Base-by-base conservation (phyloP, 1,284 basidiomycete genomes). In the Sutorius eximius region DNA sequence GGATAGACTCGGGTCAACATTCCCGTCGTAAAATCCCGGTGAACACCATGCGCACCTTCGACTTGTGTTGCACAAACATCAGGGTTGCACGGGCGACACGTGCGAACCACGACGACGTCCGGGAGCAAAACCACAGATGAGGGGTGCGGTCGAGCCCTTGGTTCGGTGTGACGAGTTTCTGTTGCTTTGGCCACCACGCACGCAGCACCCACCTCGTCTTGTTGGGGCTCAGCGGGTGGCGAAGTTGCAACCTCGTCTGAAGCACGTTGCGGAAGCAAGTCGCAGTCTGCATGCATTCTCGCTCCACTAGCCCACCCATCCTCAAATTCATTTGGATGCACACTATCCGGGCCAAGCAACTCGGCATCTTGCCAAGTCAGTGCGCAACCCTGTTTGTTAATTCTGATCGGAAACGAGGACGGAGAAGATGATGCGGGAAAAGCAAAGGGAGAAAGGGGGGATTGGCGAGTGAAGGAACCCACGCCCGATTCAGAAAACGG, bases 11-110 rank as follows among this genome's bases (percentile, higher is more conserved):
- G n/a, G 12, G 33, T 71, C 27, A 70, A 49, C 18, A 46, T 27
- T 20, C 38, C 22, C 37, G 7, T 33, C 20, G 29, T 20, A 37
- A 45, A 29, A 49, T 20, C 7, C 18, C 18, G 13, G 2, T n/a
- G 10, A 44, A 27, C 40, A n/a, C 24, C 40, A 40, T 51, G 67
- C 79, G 42, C 56, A 85, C 87, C 86, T 79, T 87, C 86, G 46
- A 86, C 69, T 62, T 84, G 80, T 3, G 82, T 86, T 42, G 84
- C 85, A 62, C 73, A 79, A 54, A 89, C 79, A 41, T 82, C 72
- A 41, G 84, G 85, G 10, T 70, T 73, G 69, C 81, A 83, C 20
- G 83, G 83, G 57, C 79, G 73, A 60, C 81, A 81, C 47, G 86
- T 85, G 66, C 78, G 79, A 40, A 87, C 78, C 2, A 84, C 75